Conservation (phyloP, 2,329 filamentous ascomycete genomes). For the Monascus ruber region DNA sequence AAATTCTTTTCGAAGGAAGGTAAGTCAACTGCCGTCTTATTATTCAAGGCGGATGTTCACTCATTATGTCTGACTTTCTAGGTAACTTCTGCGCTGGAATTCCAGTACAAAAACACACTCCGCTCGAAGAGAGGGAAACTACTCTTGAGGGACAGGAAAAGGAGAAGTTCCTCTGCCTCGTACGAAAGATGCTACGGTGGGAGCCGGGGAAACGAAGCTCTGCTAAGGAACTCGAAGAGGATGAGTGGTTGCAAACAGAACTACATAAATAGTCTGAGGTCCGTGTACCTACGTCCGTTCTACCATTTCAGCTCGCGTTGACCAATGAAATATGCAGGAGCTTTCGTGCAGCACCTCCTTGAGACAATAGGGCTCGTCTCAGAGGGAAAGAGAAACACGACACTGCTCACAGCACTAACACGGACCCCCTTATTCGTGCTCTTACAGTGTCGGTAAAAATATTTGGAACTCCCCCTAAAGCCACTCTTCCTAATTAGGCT, state of each 20-base stretch:
- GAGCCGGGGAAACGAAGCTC: slow-evolving; percentile 18
- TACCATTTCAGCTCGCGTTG: too few species aligned
- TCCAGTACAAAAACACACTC: slow-evolving; percentile 9
- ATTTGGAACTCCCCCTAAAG: too few species aligned
- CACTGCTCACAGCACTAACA: too few species aligned
- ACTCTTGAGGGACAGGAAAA: slow-evolving; percentile 23
- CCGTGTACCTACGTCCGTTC: too few species aligned
- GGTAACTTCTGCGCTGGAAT: slow-evolving; percentile 15
- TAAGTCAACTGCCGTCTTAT: slow-evolving; percentile 9
- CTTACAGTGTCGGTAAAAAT: too few species aligned
- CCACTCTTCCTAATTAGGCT: too few species aligned
- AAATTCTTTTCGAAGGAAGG: slow-evolving; percentile 33
- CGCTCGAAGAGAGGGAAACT: slow-evolving; percentile 28
- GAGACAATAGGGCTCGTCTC: too few species aligned
- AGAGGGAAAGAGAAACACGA: too few species aligned
- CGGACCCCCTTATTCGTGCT: too few species aligned
- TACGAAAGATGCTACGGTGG: slow-evolving; percentile 30
- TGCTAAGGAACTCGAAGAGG: slow-evolving; percentile 15
- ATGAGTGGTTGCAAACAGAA: slow-evolving; percentile 26
- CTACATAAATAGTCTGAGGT: too few species aligned
- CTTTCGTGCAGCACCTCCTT: too few species aligned
- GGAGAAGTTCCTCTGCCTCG: slow-evolving; percentile 17
- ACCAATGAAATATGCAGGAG: too few species aligned
- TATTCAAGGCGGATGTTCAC: background rate
- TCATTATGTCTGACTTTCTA: slow-evolving; percentile 10